phyloP scores from a whole-genome alignment of 192 early-diverging fungal genomes.

The Haplosporangium gracile region DNA sequence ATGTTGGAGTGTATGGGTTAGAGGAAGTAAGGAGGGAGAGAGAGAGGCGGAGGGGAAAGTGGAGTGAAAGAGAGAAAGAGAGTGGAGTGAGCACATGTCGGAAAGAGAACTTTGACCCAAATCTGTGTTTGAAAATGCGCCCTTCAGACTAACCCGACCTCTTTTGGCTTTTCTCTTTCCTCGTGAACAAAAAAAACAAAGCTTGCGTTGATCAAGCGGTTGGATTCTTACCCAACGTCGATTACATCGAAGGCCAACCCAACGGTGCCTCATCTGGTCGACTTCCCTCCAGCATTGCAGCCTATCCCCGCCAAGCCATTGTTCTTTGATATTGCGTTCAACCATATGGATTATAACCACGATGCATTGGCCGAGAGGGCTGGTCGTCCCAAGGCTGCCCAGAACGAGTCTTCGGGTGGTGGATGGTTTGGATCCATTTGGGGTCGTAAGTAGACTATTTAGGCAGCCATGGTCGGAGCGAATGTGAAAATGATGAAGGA shows the following conservation, averaged over 20 bases:
- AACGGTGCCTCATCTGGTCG: slow-evolving; percentile 67
- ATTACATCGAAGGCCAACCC: slow-evolving; percentile 51
- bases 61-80: not conserved
- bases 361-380: slow-evolving; percentile 38
- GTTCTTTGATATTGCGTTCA: slow-evolving; percentile 85
- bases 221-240: slow-evolving; percentile 67
- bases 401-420: slow-evolving; percentile 15
- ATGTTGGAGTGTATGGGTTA: not conserved
- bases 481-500: not conserved
- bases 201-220: slow-evolving; percentile 65
- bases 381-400: slow-evolving; percentile 29
- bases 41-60: not conserved
- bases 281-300: slow-evolving; percentile 75
- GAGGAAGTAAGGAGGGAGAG: not conserved
- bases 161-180: not conserved
- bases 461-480: not conserved
- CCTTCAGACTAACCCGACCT: not conserved
- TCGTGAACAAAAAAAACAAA: slow-evolving; percentile 6
- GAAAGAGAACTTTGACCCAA: not conserved
- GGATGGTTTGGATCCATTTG: slow-evolving; percentile 56
- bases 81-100: slow-evolving; percentile 2
- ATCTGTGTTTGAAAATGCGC: not conserved
- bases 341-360: slow-evolving; percentile 70
- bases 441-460: slow-evolving; percentile 39
- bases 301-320: slow-evolving; percentile 80